phyloP scores from a whole-genome alignment of 352 stramenopile genomes.

The Globisporangium recalcitrans region DNA sequence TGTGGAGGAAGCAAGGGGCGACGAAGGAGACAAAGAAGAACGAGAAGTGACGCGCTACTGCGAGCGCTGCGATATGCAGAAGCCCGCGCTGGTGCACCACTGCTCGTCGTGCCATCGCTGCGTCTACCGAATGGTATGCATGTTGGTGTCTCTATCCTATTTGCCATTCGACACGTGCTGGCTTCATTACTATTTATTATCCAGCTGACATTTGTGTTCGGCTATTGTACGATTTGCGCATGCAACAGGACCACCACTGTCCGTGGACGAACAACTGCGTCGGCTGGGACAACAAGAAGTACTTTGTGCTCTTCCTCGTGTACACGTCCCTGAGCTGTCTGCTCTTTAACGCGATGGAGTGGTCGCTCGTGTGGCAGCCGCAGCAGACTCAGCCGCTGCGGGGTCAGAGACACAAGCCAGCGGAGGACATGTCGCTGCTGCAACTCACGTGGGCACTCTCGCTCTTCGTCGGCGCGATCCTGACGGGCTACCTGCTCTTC shows the following conservation, averaged over 20 bases:
- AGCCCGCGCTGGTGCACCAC: conserved; percentile 61
- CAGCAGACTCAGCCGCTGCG: neutral
- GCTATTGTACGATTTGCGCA: neutral
- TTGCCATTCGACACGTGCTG: too few relatives aligned
- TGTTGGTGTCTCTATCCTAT: neutral
- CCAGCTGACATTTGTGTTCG: neutral
- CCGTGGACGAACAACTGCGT: conserved; percentile 85
- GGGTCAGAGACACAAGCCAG: neutral
- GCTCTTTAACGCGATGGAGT: conserved; percentile 43
- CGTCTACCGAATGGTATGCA: conserved; percentile 64
- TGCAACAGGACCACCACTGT: conserved; percentile 71
- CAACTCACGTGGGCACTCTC: conserved; percentile 47
- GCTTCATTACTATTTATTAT: too few relatives aligned
- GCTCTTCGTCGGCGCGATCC: conserved; percentile 43
- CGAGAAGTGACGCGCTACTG: conserved; percentile 49
- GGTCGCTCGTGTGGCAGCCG: conserved; percentile 23
- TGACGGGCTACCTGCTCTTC: conserved; percentile 69
- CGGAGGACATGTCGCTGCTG: conserved; percentile 27
- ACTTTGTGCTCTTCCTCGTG: conserved; percentile 73
- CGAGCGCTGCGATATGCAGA: conserved; percentile 65
- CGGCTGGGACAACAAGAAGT: conserved; percentile 82
- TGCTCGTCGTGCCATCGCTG: conserved; percentile 72
- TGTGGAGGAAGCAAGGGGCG: conserved; percentile 1
- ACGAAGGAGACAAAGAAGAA: conserved; percentile 12
- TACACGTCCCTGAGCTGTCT: conserved; percentile 71